Evolutionary conservation across 768 basidiomycete genomes (phyloP).

Genomic region (Lenzites betulinus): DNA sequence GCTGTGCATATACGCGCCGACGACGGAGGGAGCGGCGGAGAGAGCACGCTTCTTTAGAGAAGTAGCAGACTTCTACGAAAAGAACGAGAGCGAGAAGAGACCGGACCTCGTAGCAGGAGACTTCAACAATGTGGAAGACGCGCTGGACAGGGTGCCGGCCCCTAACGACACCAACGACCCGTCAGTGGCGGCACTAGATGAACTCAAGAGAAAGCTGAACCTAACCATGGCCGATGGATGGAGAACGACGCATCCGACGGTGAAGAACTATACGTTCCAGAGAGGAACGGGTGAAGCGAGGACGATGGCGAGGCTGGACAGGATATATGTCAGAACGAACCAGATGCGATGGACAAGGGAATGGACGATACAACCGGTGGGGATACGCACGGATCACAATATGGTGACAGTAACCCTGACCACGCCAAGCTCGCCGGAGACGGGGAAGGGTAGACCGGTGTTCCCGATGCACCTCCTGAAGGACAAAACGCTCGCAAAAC

Average conservation of each 20-base stretch:
- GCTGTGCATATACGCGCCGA: neutral
- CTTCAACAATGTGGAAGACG: constrained; percentile 4
- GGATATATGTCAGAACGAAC: neutral
- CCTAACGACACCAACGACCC: neutral
- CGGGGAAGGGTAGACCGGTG: neutral
- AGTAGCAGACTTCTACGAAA: neutral
- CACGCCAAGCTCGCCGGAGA: neutral
- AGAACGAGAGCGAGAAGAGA: neutral
- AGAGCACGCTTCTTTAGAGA: neutral
- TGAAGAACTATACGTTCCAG: neutral
- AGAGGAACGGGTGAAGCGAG: neutral
- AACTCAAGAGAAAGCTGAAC: neutral
- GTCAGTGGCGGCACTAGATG: neutral
- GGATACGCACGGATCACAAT: neutral
- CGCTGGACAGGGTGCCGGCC: neutral
- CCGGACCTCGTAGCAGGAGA: constrained; percentile 1
- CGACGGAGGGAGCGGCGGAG: neutral
- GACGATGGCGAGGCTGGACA: neutral
- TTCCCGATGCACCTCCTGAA: neutral
- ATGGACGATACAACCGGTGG: neutral
- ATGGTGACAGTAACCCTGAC: neutral
- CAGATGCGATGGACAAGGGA: neutral
- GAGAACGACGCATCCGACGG: neutral
- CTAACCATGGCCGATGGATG: neutral
- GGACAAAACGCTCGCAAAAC: neutral